These are phyloP conservation scores for Hanseniaspora meyeri DNA, from an alignment of 805 yeast species.

Conservation along the genomic window DNA sequence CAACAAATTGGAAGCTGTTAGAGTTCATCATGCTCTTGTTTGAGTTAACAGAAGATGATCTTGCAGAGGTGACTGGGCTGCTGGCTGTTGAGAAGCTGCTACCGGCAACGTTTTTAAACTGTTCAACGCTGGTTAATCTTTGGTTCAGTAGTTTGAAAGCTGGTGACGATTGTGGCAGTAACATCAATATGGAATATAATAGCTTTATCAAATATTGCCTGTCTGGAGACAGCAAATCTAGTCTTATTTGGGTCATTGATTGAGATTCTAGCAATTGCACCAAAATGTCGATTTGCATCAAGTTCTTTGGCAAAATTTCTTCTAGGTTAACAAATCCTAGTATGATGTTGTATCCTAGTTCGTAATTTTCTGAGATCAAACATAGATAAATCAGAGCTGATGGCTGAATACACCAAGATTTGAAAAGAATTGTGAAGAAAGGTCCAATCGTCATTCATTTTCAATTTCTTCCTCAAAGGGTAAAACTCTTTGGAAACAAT, in stretches of 20 bases:
- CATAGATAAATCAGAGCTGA: conserved; percentile 81
- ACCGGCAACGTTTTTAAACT: conserved; percentile 20
- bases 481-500: conserved; percentile 75
- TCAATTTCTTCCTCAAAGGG: conserved; percentile 53
- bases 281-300: conserved; percentile 77
- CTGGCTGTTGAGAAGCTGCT: conserved; percentile 13
- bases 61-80: conserved; percentile 6
- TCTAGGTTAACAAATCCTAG: conserved; percentile 74
- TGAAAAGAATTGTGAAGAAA: conserved; percentile 67
- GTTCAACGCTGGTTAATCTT: conserved; percentile 41
- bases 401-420: conserved; percentile 84
- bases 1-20: conserved; percentile 22
- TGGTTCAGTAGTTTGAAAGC: conserved; percentile 76
- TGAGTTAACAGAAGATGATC: conserved; percentile 15
- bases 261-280: conserved; percentile 90
- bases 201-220: conserved; percentile 74
- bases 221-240: conserved; percentile 82
- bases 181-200: conserved; percentile 82
- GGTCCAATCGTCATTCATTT: conserved; percentile 54
- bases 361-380: conserved; percentile 75
- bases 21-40: conserved; percentile 21
- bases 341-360: conserved; percentile 71
- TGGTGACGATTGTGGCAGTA: conserved; percentile 72
- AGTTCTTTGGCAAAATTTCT: conserved; percentile 52
- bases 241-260: conserved; percentile 70